Evolutionary conservation across 768 basidiomycete genomes (phyloP), one percentile per base, ranked within the genome.

Genomic region (Leucocoprinus sp.): DNA sequence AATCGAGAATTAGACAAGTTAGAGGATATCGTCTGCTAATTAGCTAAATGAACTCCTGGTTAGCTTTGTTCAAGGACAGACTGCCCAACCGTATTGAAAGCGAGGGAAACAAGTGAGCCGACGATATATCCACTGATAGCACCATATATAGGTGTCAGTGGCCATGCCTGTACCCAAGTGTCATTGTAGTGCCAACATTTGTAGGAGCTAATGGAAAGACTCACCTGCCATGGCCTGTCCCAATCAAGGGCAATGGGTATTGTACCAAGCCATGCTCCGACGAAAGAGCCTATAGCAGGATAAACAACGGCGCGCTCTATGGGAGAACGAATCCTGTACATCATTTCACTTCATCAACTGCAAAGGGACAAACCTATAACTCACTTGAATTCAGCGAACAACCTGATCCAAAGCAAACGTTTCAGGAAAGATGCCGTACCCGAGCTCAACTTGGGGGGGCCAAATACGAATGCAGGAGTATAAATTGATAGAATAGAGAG

Each of bases 191-290:
- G 12, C 42, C 29, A 48, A 22, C 28, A 8, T 23, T 38, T 24
- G 31, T 14, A 36, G 46, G 22, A 28, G 35, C 38, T 38, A 37
- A 39, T 29, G 27, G 37, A 29, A 31, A 9, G 23, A 65, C 77
- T 46, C 43, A 88, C 92, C 84, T 97, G 95, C 93, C 93, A 97
- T 5, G 93, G 90, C 28, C 91, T 75, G 57, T 93, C 93, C 95
- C 95, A 98, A 64, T 98, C 95, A 14, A 98, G 77, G 0, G 90
- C 86, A 37, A 93, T 82, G 2, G 91, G 88, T 37, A 93, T 69
- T 8, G 75, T 78, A 12, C 92, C 93, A 11, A 74, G 27, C 93
- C 92, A 96, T 35, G 75, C 71, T 4, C 93, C 95, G 15, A 82
- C 22, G 34, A 85, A 52, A 0, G 86, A 68, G 31, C 89, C 89